Base-by-base conservation (phyloP, 352 stramenopile species). In the Globisporangium nodosum region DNA sequence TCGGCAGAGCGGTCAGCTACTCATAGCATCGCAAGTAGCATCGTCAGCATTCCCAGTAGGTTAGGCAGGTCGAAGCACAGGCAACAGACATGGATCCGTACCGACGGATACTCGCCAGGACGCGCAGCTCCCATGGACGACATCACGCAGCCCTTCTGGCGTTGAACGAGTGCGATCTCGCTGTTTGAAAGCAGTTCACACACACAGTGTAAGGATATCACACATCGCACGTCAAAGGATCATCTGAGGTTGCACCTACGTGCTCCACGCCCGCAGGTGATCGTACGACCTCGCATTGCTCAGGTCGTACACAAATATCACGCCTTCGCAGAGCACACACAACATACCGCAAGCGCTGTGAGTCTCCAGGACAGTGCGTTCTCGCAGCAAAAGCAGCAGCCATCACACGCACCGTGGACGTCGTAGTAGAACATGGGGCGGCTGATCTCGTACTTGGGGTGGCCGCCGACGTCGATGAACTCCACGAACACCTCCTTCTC, bases 281-380 rank as follows among this genome's bases (percentile, higher is more conserved):
- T 88, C 79, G 42, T 87, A 88, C 31, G 78, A 91, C 63, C 81
- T 80, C 12, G 58, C 67, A 54, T 95, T 95, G 39, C 71, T 90
- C 30, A 92, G 61, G 45, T 95, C 86, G 58, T 95, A 77, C 31
- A 92, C 74, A 15, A 95, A 81, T n/a, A 95, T 65, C 33, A 95
- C 64, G 8, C 84, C 70, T 78, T 33, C 8, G 7, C 5, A 33
- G 18, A 15, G 39, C 13, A 42, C 27, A 15, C 30, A 54, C 43
- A 4, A 27, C 33, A 9, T 9, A 15, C 8, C 37, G 12, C 37
- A 18, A 13, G 37, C 9, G 35, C 9, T 15, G 12, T 43, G 37
- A 43, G 37, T 5, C 37, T 43, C 12, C 37, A 43, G 37, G 11
- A 15, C 37, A 5, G 6, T 27, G 33, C 33, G 37, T 15, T 7